Evolutionary conservation across 2,329 filamentous ascomycete genomes (phyloP).

Genomic region (Albifimbria verrucaria): DNA sequence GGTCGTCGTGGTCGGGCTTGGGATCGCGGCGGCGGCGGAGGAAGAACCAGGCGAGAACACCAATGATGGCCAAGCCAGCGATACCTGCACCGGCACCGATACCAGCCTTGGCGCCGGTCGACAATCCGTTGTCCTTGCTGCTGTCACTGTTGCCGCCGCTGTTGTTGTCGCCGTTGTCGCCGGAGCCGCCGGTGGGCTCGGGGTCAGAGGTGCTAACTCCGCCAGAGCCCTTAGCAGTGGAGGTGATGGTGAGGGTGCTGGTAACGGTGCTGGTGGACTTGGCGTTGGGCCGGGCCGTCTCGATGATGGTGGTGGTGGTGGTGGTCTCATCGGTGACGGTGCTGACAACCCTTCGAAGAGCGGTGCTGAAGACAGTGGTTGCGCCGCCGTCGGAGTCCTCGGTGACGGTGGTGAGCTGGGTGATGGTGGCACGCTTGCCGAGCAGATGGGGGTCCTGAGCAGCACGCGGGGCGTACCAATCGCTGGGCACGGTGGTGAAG

Average conservation of each 20-base stretch:
- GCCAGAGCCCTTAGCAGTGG: conserved; percentile 28
- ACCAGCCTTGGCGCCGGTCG: conserved; percentile 40
- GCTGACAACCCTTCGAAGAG: conserved; percentile 27
- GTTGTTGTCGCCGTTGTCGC: conserved; percentile 12
- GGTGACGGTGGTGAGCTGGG: conserved; percentile 27
- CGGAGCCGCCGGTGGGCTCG: conserved; percentile 20
- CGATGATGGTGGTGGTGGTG: conserved; percentile 30
- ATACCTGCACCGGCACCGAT: conserved; percentile 38
- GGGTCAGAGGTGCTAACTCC: conserved; percentile 23
- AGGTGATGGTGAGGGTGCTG: conserved; percentile 32
- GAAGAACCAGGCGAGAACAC: conserved; percentile 24
- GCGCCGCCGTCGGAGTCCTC: conserved; percentile 14
- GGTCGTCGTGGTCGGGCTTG: conserved; percentile 34
- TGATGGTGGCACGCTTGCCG: conserved; percentile 32
- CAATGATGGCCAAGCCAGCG: conserved; percentile 30
- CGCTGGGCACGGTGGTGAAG: conserved; percentile 9
- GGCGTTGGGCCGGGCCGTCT: conserved; percentile 30
- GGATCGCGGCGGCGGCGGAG: conserved; percentile 26
- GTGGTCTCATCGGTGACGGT: conserved; percentile 26
- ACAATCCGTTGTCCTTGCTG: conserved; percentile 26
- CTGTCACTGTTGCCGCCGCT: conserved; percentile 10
- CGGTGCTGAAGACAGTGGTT: conserved; percentile 22
- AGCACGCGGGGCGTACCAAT: conserved; percentile 13
- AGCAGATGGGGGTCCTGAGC: conserved; percentile 18
- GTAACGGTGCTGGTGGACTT: conserved; percentile 34